These are phyloP conservation scores for Ormosia emarginata DNA, from an alignment of 306 rosid species.

Conservation along the genomic window DNA sequence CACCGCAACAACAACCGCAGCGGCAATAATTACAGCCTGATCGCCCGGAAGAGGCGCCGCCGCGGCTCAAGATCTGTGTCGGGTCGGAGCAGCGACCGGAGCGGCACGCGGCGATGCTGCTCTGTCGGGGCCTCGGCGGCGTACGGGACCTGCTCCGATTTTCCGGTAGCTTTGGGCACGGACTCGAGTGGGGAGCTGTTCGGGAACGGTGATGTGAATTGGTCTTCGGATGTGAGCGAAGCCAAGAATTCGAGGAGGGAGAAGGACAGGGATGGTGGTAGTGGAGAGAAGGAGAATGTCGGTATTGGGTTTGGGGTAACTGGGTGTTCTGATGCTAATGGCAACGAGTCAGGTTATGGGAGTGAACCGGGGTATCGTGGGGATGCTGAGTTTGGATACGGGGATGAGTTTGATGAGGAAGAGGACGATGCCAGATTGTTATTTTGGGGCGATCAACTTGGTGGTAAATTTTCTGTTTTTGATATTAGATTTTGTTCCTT, in stretches of 20 bases:
- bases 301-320: constrained; percentile 58
- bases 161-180: constrained; percentile 86
- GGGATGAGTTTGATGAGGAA: constrained; percentile 94
- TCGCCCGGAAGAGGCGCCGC: constrained; percentile 80
- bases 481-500: neutral
- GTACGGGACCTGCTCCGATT: constrained; percentile 90
- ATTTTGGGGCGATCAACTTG: constrained; percentile 73
- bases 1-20: constrained; percentile 12
- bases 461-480: constrained; percentile 43
- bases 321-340: constrained; percentile 73
- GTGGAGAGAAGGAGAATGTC: constrained; percentile 70
- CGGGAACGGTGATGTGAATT: constrained; percentile 76
- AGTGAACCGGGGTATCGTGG: constrained; percentile 99
- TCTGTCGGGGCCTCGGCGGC: constrained; percentile 94
- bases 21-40: constrained; percentile 46
- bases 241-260: constrained; percentile 78
- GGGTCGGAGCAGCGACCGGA: constrained; percentile 95
- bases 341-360: constrained; percentile 88
- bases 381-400: constrained; percentile 95
- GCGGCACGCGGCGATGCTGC: constrained; percentile 85
- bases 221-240: constrained; percentile 95
- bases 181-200: constrained; percentile 97
- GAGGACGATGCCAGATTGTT: constrained; percentile 75
- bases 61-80: constrained; percentile 92
- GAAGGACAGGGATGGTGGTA: constrained; percentile 49